Conservation (phyloP, 1,139 yeast species). For the Geotrichum histeridarum region DNA sequence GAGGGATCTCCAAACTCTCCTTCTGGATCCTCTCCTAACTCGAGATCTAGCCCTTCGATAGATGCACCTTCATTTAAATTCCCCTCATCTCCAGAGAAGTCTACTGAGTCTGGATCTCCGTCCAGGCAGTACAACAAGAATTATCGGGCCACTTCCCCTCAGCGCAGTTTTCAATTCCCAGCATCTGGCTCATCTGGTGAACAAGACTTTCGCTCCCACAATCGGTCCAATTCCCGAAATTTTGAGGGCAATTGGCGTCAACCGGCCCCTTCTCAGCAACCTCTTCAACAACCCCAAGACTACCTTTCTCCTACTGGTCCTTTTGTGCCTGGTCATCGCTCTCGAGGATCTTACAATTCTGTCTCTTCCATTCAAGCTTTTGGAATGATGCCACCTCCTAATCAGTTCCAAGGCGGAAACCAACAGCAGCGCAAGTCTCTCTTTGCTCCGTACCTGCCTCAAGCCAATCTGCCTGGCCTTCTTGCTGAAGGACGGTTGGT, state of each 20-base stretch:
- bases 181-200: slow-evolving; percentile 31
- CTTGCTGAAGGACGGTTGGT: slow-evolving; percentile 88
- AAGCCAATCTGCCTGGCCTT: slow-evolving; percentile 82
- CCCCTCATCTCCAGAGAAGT: slow-evolving; percentile 46
- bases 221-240: slow-evolving; percentile 48
- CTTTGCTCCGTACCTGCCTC: slow-evolving; percentile 94
- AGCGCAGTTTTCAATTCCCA: slow-evolving; percentile 44
- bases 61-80: slow-evolving; percentile 43
- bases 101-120: slow-evolving; percentile 19
- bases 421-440: slow-evolving; percentile 66
- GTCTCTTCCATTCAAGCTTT: slow-evolving; percentile 50
- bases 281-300: slow-evolving; percentile 24
- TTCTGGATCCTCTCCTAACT: slow-evolving; percentile 16
- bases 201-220: slow-evolving; percentile 30
- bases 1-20: slow-evolving; percentile 24
- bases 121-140: slow-evolving; percentile 25
- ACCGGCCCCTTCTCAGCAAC: slow-evolving; percentile 22
- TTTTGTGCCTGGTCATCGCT: slow-evolving; percentile 77
- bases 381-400: slow-evolving; percentile 20
- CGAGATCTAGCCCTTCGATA: slow-evolving; percentile 9
- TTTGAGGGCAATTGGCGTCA: slow-evolving; percentile 44
- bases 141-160: slow-evolving; percentile 32
- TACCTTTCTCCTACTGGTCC: slow-evolving; percentile 35
- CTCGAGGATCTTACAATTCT: slow-evolving; percentile 63
- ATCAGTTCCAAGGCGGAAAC: slow-evolving; percentile 33